A percentile compares a stretch with the other conserved stretches of the same genome.
Evolutionary conservation across 768 basidiomycete genomes (phyloP).

Genomic region (Trametes gibbosa): DNA sequence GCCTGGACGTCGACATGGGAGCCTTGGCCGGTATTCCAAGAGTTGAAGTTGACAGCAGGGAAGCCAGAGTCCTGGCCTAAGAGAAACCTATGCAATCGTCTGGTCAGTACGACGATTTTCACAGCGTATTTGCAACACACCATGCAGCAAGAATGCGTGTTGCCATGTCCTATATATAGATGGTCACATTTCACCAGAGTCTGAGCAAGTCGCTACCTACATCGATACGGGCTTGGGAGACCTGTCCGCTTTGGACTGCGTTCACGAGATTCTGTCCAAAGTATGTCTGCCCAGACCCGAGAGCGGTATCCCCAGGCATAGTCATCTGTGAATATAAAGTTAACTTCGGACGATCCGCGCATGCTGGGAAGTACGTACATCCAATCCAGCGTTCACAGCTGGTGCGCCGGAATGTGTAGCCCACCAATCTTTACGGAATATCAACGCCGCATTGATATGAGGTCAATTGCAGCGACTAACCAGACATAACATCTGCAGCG

Average conservation of each 20-base stretch:
- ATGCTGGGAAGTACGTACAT: constrained; percentile 38
- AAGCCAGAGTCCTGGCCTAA: constrained; percentile 58
- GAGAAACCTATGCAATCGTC: constrained; percentile 34
- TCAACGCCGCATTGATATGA: not conserved
- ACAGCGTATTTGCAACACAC: constrained; percentile 40
- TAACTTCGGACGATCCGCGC: not conserved
- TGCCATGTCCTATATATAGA: constrained; percentile 50
- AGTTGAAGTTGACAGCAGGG: constrained; percentile 68
- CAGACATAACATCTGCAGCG: constrained; percentile 26
- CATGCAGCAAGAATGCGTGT: constrained; percentile 69
- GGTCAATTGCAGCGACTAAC: not conserved
- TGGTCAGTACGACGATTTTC: not conserved
- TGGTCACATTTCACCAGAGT: not conserved
- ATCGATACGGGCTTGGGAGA: constrained; percentile 57
- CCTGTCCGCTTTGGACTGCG: constrained; percentile 59
- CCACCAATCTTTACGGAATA: constrained; percentile 50
- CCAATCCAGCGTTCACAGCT: constrained; percentile 59
- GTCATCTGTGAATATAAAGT: constrained; percentile 49
- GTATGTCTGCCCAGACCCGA: constrained; percentile 34
- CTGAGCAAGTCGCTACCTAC: not conserved
- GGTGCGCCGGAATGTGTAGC: constrained; percentile 55
- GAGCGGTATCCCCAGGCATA: constrained; percentile 61
- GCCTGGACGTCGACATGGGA: constrained; percentile 61
- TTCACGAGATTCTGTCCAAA: constrained; percentile 60
- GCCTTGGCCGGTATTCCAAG: constrained; percentile 38